A percentile compares a stretch with the other conserved stretches of the same genome.
Conservation (phyloP, 169 alveolate species). For the Plasmodium gaboni region DNA sequence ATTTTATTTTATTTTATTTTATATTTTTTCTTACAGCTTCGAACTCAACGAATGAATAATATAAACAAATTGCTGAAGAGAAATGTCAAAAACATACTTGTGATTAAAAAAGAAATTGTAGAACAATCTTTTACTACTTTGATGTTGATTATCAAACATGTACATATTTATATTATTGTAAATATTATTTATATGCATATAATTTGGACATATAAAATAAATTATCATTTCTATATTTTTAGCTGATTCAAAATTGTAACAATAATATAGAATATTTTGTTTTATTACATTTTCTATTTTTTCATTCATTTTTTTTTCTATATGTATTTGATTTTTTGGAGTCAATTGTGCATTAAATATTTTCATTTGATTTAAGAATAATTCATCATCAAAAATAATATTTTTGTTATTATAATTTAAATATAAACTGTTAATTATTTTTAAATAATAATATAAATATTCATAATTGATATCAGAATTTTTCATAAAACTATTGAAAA, state of each 20-base stretch:
- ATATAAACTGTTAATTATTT: constrained; percentile 45
- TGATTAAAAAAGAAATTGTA: constrained; percentile 68
- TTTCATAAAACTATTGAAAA: constrained; percentile 50
- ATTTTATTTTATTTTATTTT: neutral
- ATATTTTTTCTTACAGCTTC: constrained; percentile 15
- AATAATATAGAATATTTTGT: constrained; percentile 55
- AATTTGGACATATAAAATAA: constrained; percentile 60
- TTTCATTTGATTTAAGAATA: constrained; percentile 5
- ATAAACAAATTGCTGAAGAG: constrained; percentile 46
- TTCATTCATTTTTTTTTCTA: constrained; percentile 46
- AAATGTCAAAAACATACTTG: constrained; percentile 41
- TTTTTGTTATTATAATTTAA: constrained; percentile 14
- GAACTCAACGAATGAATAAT: constrained; percentile 32
- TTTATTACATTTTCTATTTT: constrained; percentile 49
- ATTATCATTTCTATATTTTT: constrained; percentile 71
- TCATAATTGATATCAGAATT: constrained; percentile 36
- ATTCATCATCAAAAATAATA: constrained; percentile 15
- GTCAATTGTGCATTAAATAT: neutral
- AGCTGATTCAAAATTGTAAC: constrained; percentile 17
- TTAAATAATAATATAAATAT: constrained; percentile 47
- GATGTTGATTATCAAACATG: constrained; percentile 25
- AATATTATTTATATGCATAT: constrained; percentile 39
- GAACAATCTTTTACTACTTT: constrained; percentile 10
- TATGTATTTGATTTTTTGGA: neutral
- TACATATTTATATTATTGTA: constrained; percentile 50